Base-by-base conservation (phyloP, 2,329 filamentous ascomycete genomes). In the Penicillium sp. region DNA sequence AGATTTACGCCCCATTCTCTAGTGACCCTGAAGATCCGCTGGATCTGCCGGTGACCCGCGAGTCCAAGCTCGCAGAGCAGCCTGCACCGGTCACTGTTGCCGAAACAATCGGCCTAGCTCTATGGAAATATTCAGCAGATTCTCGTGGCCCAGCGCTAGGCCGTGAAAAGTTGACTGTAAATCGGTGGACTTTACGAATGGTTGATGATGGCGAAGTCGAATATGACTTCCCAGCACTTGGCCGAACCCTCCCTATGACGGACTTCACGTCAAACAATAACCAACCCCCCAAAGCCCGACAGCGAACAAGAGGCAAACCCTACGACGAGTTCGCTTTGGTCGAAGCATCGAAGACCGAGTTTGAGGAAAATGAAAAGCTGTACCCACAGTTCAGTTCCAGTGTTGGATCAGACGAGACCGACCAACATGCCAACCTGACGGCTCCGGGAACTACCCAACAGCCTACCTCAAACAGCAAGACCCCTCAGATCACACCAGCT, bases 241-340 rank as follows among this genome's bases (percentile, higher is more conserved):
- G 76, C 9, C 77, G 84, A 32, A 82, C 79, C 21, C 78, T 81
- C 58, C 80, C 83, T 1, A 78, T 87, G 50, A 78, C 79, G 3
- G 84, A 87, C 63, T 88, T 88, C 63, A 86, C 85, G 0, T 86
- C 83, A 2, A 88, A 87, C 71, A 88, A 88, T 67, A 87, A 85
- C 59, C 79, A 84, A 39, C 82, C 81, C 27, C 81, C 70, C 22
- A 73, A 70, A 14, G 62, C 79, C 48, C 77, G 84, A 49, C 79
- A 81, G 5, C 75, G 85, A 47, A 80, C 82, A 41, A 75, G 84
- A 54, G 85, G 85, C 42, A 86, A 85, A 65, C 83, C 83, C 1
- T 87, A 84, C 72, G 85, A 88, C 62, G 85, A 87, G 58, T 88
- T 88, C 65, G 85, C 82, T 16, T 76, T 88, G 1, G 84, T 87